Evolutionary conservation across 768 basidiomycete genomes (phyloP).

Genomic region (Termitomyces sp.): DNA sequence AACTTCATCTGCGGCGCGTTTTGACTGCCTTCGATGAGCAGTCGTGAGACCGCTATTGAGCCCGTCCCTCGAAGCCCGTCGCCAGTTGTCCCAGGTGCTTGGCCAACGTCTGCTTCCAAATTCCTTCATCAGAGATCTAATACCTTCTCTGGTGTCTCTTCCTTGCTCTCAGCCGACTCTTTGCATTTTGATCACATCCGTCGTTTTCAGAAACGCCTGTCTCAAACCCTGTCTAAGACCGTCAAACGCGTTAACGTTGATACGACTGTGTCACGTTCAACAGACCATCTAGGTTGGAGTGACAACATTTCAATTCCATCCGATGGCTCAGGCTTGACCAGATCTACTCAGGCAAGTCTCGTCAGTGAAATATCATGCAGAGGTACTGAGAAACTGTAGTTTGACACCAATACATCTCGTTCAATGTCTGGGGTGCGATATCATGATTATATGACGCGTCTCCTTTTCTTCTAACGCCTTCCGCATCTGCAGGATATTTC

Average conservation of each 20-base stretch:
- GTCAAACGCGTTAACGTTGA: conserved; percentile 7
- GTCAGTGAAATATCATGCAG: background rate
- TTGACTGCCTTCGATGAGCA: conserved; percentile 8
- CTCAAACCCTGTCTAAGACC: conserved; percentile 13
- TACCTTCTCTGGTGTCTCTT: conserved; percentile 18
- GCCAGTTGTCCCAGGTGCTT: conserved; percentile 41
- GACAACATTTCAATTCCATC: conserved; percentile 10
- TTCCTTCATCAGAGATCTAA: conserved; percentile 18
- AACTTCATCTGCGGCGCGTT: conserved; percentile 3
- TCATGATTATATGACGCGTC: background rate
- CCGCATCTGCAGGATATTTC: conserved; percentile 10
- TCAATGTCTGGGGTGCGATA: conserved; percentile 3
- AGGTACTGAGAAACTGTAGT: conserved; percentile 1
- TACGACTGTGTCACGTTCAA: background rate
- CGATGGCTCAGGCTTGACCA: conserved; percentile 22
- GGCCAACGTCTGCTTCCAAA: conserved; percentile 29
- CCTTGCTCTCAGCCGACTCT: conserved; percentile 3
- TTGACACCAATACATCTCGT: conserved; percentile 1
- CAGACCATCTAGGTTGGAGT: conserved; percentile 4
- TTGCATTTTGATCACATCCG: conserved; percentile 27
- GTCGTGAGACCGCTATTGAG: conserved; percentile 3
- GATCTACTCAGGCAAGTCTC: conserved; percentile 15
- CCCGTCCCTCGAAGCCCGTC: conserved; percentile 25
- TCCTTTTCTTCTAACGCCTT: background rate
- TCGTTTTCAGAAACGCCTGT: conserved; percentile 25